Evolutionary conservation across 176 grass and related monocot genomes (phyloP).

Genomic region (Metroxylon sagu): DNA sequence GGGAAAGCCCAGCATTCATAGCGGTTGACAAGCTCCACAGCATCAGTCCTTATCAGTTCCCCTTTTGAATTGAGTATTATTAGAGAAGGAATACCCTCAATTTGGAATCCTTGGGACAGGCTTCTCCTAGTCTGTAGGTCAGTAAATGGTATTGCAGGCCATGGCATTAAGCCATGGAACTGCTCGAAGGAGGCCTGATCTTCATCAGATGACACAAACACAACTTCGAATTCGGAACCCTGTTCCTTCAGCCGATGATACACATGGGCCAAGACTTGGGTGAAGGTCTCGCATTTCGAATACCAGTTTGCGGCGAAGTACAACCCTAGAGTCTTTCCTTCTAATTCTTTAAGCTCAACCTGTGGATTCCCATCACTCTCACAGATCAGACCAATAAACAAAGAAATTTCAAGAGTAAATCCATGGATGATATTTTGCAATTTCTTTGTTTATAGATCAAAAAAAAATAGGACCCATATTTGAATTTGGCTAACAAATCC

Average conservation of each 20-base stretch:
- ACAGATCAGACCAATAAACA: neutral
- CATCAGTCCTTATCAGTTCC: slow-evolving; percentile 17
- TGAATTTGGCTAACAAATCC: no score
- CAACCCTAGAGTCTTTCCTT: slow-evolving; percentile 41
- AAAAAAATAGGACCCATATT: no score
- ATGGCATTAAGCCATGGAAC: slow-evolving; percentile 55
- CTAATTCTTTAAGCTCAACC: slow-evolving; percentile 31
- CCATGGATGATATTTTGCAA: no score
- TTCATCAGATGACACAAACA: slow-evolving; percentile 62
- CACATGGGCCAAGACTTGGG: slow-evolving; percentile 34
- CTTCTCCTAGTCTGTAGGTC: slow-evolving; percentile 40
- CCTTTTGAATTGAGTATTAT: slow-evolving; percentile 28
- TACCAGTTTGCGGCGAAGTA: slow-evolving; percentile 72
- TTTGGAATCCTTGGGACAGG: slow-evolving; percentile 43
- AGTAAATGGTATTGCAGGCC: slow-evolving; percentile 49
- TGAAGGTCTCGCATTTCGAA: slow-evolving; percentile 50
- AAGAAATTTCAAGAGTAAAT: no score
- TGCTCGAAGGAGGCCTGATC: slow-evolving; percentile 43
- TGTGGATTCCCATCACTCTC: slow-evolving; percentile 2
- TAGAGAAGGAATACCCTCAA: slow-evolving; percentile 57
- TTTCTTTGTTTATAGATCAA: no score
- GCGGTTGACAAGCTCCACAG: slow-evolving; percentile 40
- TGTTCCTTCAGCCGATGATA: slow-evolving; percentile 28
- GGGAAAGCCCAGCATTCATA: slow-evolving; percentile 45
- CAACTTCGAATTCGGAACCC: slow-evolving; percentile 34